Evolutionary conservation across 768 basidiomycete species (phyloP).

Genomic region (Multifurca ochricompacta): DNA sequence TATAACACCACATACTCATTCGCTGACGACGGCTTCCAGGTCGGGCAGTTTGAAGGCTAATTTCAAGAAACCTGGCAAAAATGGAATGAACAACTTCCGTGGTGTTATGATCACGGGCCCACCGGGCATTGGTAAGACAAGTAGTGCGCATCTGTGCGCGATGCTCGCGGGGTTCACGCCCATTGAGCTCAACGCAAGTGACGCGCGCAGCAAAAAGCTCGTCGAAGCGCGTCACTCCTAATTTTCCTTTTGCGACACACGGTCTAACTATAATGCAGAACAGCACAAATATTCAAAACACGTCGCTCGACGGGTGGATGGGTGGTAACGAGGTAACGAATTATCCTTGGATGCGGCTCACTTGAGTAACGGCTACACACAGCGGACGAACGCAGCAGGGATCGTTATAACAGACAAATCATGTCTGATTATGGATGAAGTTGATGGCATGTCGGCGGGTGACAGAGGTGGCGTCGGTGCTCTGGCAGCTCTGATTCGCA

Average conservation of each 20-base stretch:
- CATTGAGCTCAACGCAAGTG: constrained; percentile 95
- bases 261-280: constrained; percentile 38
- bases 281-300: constrained; percentile 85
- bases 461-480: constrained; percentile 97
- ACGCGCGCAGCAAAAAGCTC: constrained; percentile 91
- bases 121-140: constrained; percentile 97
- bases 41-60: constrained; percentile 56
- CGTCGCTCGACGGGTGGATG: constrained; percentile 82
- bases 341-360: background rate
- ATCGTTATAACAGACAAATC: constrained; percentile 69
- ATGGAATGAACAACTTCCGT: constrained; percentile 76
- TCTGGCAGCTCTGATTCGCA: constrained; percentile 84
- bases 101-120: constrained; percentile 87
- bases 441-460: constrained; percentile 98
- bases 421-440: constrained; percentile 98
- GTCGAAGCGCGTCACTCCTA: constrained; percentile 58
- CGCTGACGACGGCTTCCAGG: constrained; percentile 38
- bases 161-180: constrained; percentile 86
- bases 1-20: background rate
- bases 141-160: constrained; percentile 88
- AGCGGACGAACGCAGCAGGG: constrained; percentile 61
- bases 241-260: background rate
- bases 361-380: background rate
- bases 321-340: constrained; percentile 42
- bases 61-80: constrained; percentile 95